phyloP scores from a whole-genome alignment of 2,329 filamentous ascomycete genomes.

The Parastagonospora avenae region DNA sequence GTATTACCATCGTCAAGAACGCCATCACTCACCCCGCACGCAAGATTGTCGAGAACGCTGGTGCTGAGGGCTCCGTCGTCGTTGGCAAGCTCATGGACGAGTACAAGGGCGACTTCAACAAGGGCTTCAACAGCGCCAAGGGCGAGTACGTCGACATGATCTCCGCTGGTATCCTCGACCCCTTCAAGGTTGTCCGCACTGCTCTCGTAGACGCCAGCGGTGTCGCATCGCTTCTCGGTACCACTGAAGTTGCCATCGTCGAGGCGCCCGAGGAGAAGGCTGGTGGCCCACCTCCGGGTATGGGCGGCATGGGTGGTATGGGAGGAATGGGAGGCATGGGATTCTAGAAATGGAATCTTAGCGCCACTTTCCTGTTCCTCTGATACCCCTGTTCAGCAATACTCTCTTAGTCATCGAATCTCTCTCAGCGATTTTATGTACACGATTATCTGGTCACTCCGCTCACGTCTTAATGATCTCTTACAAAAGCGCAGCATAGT shows the following conservation, averaged over 20 bases:
- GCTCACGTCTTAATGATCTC: conserved; percentile 39
- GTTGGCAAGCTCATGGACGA: conserved; percentile 98
- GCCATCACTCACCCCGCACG: conserved; percentile 95
- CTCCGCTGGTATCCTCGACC: conserved; percentile 91
- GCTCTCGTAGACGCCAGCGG: conserved; percentile 93
- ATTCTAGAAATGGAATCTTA: conserved; percentile 52
- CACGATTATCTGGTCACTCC: conserved; percentile 44
- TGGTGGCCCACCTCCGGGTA: conserved; percentile 47
- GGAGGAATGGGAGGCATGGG: conserved; percentile 56
- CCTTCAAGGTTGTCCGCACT: conserved; percentile 98
- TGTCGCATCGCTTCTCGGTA: conserved; percentile 95
- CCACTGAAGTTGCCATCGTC: conserved; percentile 96
- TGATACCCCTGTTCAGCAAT: conserved; percentile 40
- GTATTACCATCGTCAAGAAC: conserved; percentile 96
- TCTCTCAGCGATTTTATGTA: conserved; percentile 40
- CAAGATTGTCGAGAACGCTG: conserved; percentile 97
- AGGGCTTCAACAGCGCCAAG: conserved; percentile 94
- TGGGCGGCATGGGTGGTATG: conserved; percentile 66
- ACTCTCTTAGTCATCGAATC: conserved; percentile 38
- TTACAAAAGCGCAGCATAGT: conserved; percentile 44
- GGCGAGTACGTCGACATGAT: conserved; percentile 99
- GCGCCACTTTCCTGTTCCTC: conserved; percentile 32
- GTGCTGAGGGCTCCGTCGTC: conserved; percentile 91
- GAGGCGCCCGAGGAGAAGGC: conserved; percentile 94
- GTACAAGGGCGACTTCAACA: conserved; percentile 92